Evolutionary conservation across 2,329 filamentous ascomycete species (phyloP).

Genomic region (Metarhizium brunneum): DNA sequence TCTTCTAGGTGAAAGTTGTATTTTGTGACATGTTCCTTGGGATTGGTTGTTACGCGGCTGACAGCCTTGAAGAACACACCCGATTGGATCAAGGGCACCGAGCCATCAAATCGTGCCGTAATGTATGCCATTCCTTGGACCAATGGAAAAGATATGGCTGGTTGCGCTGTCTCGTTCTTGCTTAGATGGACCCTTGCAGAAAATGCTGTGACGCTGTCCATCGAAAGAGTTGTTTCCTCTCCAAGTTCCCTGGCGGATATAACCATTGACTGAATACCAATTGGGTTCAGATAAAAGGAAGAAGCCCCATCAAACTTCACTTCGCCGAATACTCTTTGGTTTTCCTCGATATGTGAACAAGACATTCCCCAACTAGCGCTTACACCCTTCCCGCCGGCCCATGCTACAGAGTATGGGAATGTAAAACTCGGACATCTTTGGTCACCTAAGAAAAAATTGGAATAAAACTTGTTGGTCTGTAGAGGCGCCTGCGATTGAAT

Average conservation of each 20-base stretch:
- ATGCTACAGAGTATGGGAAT: constrained; percentile 64
- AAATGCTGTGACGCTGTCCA: constrained; percentile 44
- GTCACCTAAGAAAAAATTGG: constrained; percentile 68
- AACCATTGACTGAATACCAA: constrained; percentile 72
- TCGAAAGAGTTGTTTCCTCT: constrained; percentile 45
- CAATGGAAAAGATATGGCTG: constrained; percentile 66
- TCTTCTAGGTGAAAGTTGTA: constrained; percentile 68
- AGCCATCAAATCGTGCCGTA: constrained; percentile 64
- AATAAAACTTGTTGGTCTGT: constrained; percentile 72
- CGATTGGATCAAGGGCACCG: constrained; percentile 64
- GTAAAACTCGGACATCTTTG: constrained; percentile 64
- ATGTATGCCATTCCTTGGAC: constrained; percentile 87
- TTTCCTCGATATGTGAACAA: constrained; percentile 62
- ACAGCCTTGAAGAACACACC: constrained; percentile 66
- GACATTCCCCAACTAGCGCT: constrained; percentile 67
- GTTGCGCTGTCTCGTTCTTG: constrained; percentile 38
- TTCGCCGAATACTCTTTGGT: constrained; percentile 58
- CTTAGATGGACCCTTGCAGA: constrained; percentile 60
- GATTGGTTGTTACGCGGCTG: constrained; percentile 43
- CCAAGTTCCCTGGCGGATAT: constrained; percentile 71
- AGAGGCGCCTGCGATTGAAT: constrained; percentile 41
- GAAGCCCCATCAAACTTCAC: constrained; percentile 46
- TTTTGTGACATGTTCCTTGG: constrained; percentile 60
- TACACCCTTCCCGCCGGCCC: constrained; percentile 54
- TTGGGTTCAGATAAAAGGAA: constrained; percentile 69